A percentile compares a stretch with the other conserved stretches of the same genome.
phyloP scores from a whole-genome alignment of 2,329 filamentous ascomycete genomes.

The Emmonsia crescens region DNA sequence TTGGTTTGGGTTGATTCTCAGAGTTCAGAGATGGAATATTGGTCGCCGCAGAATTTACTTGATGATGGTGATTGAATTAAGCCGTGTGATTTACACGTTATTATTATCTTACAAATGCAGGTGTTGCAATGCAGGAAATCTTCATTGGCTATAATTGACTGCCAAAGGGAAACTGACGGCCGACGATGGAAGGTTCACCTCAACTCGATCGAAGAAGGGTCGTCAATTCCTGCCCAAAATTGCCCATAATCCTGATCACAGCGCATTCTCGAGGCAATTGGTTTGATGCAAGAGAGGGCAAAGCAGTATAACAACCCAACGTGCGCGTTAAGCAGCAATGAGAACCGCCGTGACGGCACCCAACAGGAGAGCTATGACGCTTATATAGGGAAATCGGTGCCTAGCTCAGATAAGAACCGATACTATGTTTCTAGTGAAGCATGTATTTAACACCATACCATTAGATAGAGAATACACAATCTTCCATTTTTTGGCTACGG shows the following conservation, averaged over 20 bases:
- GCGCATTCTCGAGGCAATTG: not conserved
- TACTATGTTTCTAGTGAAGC: no score
- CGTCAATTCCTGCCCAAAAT: not conserved
- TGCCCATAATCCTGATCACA: not conserved
- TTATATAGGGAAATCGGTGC: no score
- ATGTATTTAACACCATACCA: no score
- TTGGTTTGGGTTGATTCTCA: constrained; percentile 93
- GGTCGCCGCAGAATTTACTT: constrained; percentile 46
- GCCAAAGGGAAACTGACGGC: not conserved
- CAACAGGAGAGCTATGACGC: not conserved
- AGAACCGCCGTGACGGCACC: not conserved
- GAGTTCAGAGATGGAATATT: constrained; percentile 80
- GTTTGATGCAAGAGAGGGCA: not conserved
- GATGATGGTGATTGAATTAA: constrained; percentile 30
- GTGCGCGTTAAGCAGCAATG: not conserved
- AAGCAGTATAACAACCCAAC: not conserved
- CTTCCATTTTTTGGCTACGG: not conserved
- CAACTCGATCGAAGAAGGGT: not conserved
- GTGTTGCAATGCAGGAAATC: not conserved
- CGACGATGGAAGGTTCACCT: not conserved
- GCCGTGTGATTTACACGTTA: not conserved
- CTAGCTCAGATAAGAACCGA: no score
- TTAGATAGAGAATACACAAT: not conserved
- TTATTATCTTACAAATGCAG: not conserved
- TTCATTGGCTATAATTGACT: not conserved